Base-by-base conservation (phyloP, 2,329 filamentous ascomycete species). In the Sarocladium kiliense region DNA sequence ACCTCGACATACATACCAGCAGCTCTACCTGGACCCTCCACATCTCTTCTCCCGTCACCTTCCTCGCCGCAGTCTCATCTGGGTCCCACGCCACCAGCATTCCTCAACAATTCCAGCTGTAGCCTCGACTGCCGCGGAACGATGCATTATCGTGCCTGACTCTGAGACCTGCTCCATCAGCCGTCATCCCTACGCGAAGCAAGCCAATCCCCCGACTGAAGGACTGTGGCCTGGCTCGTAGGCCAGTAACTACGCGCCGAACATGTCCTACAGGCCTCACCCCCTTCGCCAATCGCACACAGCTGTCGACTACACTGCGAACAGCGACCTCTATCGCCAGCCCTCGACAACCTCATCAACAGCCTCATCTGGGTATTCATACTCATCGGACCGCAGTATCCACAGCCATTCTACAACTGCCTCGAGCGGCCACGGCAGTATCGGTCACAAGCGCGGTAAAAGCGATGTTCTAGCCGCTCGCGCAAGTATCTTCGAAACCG, bases 301-400 rank as follows among this genome's bases (percentile, higher is more conserved):
- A 55, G 30, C 50, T 53, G 65, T 72, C 63, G 79, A 82, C 65
- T 67, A 72, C 64, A 54, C 60, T 56, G 62, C 72, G 61, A 66
- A 66, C 59, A 64, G 68, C 68, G 64, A 65, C 56, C 63, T 84
- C 61, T 75, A 74, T 59, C 79, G 87, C 61, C 85, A 89, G 63
- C 78, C 83, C 30, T 91, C 88, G 4, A 89, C 81, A 57, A 82
- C 84, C 34, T 87, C 86, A 10, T 89, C 87, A 6, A 84, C 82
- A n/a, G 81, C 80, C 54, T 91, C 87, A 2, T 88, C 86, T 3
- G 80, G 77, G 55, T 87, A 85, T 67, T 88, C 86, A 1, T 76
- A 78, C 58, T 64, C 70, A 51, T 85, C 84, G 59, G 81, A 85
- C 42, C 75, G 80, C 54, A 86, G 83, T 64, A 61, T 63, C 56